These are phyloP conservation scores for Apiospora marii DNA, from an alignment of 2,329 filamentous ascomycete genomes.

Conservation along the genomic window DNA sequence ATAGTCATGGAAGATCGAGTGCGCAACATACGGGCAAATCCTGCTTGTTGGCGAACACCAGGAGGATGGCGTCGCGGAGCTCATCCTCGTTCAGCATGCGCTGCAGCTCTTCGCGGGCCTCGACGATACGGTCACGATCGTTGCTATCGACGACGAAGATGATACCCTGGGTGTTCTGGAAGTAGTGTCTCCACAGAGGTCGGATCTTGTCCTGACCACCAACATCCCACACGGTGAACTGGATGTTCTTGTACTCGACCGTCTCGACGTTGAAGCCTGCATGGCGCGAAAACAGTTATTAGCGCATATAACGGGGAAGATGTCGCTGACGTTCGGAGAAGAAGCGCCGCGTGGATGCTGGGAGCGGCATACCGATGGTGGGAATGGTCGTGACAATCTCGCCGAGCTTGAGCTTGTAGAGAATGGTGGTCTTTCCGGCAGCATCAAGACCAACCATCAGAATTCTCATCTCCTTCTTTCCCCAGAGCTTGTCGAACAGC, in stretches of 20 bases:
- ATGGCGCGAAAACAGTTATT: neutral
- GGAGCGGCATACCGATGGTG: slow-evolving; percentile 79
- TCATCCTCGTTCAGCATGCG: slow-evolving; percentile 82
- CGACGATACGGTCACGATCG: slow-evolving; percentile 96
- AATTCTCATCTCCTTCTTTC: slow-evolving; percentile 99
- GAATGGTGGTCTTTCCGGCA: slow-evolving; percentile 99
- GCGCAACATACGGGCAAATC: slow-evolving; percentile 84
- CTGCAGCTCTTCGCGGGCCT: slow-evolving; percentile 95
- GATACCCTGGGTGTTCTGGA: slow-evolving; percentile 99
- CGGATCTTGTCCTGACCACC: slow-evolving; percentile 99
- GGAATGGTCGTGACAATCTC: slow-evolving; percentile 99
- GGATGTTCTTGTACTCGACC: slow-evolving; percentile 99
- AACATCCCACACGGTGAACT: slow-evolving; percentile 99
- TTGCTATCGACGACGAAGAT: slow-evolving; percentile 99
- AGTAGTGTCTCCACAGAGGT: slow-evolving; percentile 99
- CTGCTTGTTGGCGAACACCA: slow-evolving; percentile 72
- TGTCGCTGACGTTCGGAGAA: slow-evolving; percentile 9
- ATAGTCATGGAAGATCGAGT: neutral
- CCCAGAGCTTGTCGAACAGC: slow-evolving; percentile 94
- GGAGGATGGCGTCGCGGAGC: slow-evolving; percentile 30
- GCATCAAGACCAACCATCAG: slow-evolving; percentile 99
- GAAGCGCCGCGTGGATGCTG: slow-evolving; percentile 23
- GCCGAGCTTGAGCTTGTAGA: slow-evolving; percentile 99
- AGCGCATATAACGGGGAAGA: slow-evolving; percentile 14
- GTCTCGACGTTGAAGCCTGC: slow-evolving; percentile 99